Conservation (phyloP, 495 filamentous ascomycete species). For the Letharia columbiana region DNA sequence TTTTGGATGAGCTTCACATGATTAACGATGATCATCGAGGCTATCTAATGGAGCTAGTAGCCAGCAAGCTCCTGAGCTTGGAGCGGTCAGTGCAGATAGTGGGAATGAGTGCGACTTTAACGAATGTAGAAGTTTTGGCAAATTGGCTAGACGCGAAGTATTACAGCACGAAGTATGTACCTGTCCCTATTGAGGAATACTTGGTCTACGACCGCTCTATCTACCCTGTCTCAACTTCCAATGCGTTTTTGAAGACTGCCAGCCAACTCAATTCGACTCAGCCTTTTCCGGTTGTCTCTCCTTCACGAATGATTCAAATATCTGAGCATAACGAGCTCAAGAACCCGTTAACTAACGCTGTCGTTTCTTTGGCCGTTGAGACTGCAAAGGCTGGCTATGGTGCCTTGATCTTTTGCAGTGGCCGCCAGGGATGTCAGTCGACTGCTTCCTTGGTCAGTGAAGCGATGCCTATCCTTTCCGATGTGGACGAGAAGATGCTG, state of each 20-base stretch:
- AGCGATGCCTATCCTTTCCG: slow-evolving; percentile 43
- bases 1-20: slow-evolving; percentile 79
- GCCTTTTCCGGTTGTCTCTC: slow-evolving; percentile 34
- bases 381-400: slow-evolving; percentile 61
- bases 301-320: slow-evolving; percentile 43
- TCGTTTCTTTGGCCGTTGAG: slow-evolving; percentile 59
- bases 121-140: slow-evolving; percentile 62
- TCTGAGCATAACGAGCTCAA: slow-evolving; percentile 52
- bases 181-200: slow-evolving; percentile 67
- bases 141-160: slow-evolving; percentile 64
- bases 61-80: slow-evolving; percentile 64
- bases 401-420: slow-evolving; percentile 68
- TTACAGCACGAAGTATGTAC: slow-evolving; percentile 65
- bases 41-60: slow-evolving; percentile 72
- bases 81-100: slow-evolving; percentile 65
- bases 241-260: slow-evolving; percentile 53
- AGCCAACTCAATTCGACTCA: slow-evolving; percentile 41
- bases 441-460: slow-evolving; percentile 56
- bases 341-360: slow-evolving; percentile 57
- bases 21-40: slow-evolving; percentile 72
- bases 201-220: slow-evolving; percentile 67
- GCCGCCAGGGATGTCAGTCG: slow-evolving; percentile 55
- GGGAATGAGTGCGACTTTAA: slow-evolving; percentile 76
- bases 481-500: slow-evolving; percentile 40
- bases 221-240: slow-evolving; percentile 55